Percentiles rank a stretch among this genome's conserved stretches.
Evolutionary conservation across 192 early-diverging fungal genomes (phyloP).

Genomic region (Coemansia sp.): DNA sequence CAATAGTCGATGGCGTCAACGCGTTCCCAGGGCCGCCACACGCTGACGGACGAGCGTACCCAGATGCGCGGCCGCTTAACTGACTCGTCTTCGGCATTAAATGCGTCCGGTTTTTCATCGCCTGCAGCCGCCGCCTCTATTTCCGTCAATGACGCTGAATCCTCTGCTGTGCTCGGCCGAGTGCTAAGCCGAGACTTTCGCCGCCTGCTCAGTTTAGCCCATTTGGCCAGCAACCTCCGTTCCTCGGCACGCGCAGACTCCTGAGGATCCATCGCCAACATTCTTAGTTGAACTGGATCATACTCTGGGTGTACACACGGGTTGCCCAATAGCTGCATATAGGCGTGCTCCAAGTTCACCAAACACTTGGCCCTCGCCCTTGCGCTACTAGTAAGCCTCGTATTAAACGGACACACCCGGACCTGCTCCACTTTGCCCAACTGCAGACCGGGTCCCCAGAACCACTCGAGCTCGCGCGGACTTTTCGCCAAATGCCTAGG

Average conservation of each 20-base stretch:
- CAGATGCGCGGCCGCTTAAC: slow-evolving; percentile 22
- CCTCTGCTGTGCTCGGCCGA: background rate
- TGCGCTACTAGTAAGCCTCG: slow-evolving; percentile 56
- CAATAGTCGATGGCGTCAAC: slow-evolving; percentile 70
- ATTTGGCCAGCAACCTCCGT: slow-evolving; percentile 21
- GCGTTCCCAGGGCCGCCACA: slow-evolving; percentile 57
- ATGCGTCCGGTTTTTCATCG: background rate
- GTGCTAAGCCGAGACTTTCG: background rate
- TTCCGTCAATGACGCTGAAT: background rate
- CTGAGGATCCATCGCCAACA: slow-evolving; percentile 20
- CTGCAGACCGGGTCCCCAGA: slow-evolving; percentile 60
- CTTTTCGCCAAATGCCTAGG: slow-evolving; percentile 54
- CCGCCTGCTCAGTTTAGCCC: slow-evolving; percentile 30
- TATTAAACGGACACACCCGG: slow-evolving; percentile 62
- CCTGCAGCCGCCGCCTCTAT: background rate
- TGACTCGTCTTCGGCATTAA: background rate
- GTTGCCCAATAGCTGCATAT: slow-evolving; percentile 64
- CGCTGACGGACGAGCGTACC: slow-evolving; percentile 31
- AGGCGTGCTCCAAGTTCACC: slow-evolving; percentile 58
- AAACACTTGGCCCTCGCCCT: slow-evolving; percentile 58
- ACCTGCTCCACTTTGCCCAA: slow-evolving; percentile 67
- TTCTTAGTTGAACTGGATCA: slow-evolving; percentile 50
- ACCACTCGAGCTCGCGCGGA: slow-evolving; percentile 65
- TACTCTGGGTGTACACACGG: slow-evolving; percentile 66
- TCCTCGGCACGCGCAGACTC: slow-evolving; percentile 25